phyloP scores from a whole-genome alignment of 2,329 filamentous ascomycete species.

The Stachybotrys elegans region DNA sequence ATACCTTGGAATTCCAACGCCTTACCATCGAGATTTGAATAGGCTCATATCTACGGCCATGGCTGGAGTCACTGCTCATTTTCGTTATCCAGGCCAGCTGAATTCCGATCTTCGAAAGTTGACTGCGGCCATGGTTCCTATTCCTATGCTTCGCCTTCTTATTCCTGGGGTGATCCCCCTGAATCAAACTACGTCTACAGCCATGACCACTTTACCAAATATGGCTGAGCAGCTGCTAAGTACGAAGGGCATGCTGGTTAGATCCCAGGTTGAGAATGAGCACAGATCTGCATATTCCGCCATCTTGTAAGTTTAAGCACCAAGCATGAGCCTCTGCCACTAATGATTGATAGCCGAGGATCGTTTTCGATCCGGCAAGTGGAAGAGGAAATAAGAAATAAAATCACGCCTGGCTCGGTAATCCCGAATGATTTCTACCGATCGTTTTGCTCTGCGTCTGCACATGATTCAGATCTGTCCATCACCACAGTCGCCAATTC shows the following conservation, averaged over 20 bases:
- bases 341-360: slow-evolving; percentile 62
- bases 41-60: slow-evolving; percentile 99
- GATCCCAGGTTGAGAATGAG: slow-evolving; percentile 98
- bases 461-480: slow-evolving; percentile 97
- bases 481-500: slow-evolving; percentile 99
- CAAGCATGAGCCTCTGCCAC: too few species aligned
- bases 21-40: slow-evolving; percentile 98
- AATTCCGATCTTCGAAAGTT: slow-evolving; percentile 99
- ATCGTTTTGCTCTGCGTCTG: slow-evolving; percentile 96
- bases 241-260: slow-evolving; percentile 99
- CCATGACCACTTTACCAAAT: slow-evolving; percentile 84
- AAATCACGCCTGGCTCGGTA: slow-evolving; percentile 99
- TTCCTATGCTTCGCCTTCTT: slow-evolving; percentile 99
- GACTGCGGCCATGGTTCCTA: slow-evolving; percentile 99
- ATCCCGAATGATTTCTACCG: slow-evolving; percentile 99
- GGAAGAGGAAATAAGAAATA: slow-evolving; percentile 99
- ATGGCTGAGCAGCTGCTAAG: slow-evolving; percentile 99
- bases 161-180: slow-evolving; percentile 99
- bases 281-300: slow-evolving; percentile 99
- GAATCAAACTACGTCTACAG: too few species aligned
- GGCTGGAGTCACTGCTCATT: slow-evolving; percentile 96
- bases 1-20: slow-evolving; percentile 97
- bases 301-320: slow-evolving; percentile 71
- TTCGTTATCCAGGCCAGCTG: slow-evolving; percentile 98
- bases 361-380: slow-evolving; percentile 99